A percentile compares a stretch with the other conserved stretches of the same genome.
Conservation (phyloP, 805 yeast genomes). For the Teunomyces panamensis region DNA sequence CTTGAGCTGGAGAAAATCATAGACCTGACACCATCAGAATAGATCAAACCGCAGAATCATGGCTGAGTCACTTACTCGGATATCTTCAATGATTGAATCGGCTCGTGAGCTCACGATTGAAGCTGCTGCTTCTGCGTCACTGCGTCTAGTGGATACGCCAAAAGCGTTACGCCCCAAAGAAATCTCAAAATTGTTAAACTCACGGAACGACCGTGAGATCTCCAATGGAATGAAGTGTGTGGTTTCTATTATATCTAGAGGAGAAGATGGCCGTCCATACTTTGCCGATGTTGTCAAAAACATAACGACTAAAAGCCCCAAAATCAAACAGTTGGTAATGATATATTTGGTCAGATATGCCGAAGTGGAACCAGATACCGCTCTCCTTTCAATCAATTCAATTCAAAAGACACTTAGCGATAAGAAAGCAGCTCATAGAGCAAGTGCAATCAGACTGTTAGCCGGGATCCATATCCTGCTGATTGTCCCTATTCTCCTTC, state of each 20-base stretch:
- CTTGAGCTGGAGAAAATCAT: neutral
- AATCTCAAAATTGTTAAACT: conserved; percentile 60
- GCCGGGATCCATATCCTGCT: conserved; percentile 82
- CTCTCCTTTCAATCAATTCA: conserved; percentile 84
- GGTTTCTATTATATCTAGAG: conserved; percentile 36
- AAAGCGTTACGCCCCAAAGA: conserved; percentile 60
- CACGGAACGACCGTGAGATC: conserved; percentile 58
- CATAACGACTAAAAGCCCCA: conserved; percentile 60
- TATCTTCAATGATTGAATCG: conserved; percentile 73
- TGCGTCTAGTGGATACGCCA: conserved; percentile 62
- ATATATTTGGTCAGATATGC: conserved; percentile 73
- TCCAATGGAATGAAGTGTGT: conserved; percentile 42
- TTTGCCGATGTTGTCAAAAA: conserved; percentile 91
- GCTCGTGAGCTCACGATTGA: conserved; percentile 78
- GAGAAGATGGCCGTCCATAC: conserved; percentile 39
- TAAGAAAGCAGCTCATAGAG: conserved; percentile 62
- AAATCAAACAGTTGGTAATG: conserved; percentile 73
- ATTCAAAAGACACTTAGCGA: conserved; percentile 81
- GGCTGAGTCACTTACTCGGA: conserved; percentile 52
- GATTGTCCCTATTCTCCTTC: conserved; percentile 71
- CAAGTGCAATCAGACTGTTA: conserved; percentile 73
- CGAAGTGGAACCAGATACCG: conserved; percentile 83
- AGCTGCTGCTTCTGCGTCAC: conserved; percentile 78
- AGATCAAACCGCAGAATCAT: conserved; percentile 13
- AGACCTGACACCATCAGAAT: neutral